These are phyloP conservation scores for Candida sp. DNA, from an alignment of 1,139 yeast species.

Conservation along the genomic window DNA sequence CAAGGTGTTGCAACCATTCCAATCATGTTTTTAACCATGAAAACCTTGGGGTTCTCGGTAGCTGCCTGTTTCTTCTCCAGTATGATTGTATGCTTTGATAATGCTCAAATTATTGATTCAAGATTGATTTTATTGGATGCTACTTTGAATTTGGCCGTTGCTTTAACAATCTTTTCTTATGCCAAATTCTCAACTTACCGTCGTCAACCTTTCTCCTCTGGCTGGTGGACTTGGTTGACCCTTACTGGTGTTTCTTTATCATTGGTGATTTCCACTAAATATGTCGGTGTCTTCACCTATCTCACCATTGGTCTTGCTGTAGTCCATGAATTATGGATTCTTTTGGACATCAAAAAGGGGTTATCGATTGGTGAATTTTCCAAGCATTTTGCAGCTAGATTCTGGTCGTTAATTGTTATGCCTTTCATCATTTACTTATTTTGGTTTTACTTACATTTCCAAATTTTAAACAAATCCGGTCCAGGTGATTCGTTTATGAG, in stretches of 20 bases:
- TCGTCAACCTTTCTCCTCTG: conserved; percentile 54
- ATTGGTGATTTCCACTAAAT: conserved; percentile 90
- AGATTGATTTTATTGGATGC: conserved; percentile 90
- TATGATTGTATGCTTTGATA: conserved; percentile 77
- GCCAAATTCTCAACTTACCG: conserved; percentile 78
- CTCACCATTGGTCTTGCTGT: conserved; percentile 87
- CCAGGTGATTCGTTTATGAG: conserved; percentile 97
- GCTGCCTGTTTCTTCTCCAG: conserved; percentile 80
- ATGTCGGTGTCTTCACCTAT: conserved; percentile 92
- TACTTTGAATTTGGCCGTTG: conserved; percentile 78
- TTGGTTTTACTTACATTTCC: conserved; percentile 94
- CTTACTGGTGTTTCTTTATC: conserved; percentile 84
- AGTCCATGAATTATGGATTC: conserved; percentile 78
- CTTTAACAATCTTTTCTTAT: conserved; percentile 73
- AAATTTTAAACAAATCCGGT: conserved; percentile 78
- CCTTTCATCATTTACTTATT: conserved; percentile 83
- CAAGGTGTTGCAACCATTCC: conserved; percentile 86
- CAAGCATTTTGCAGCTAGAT: conserved; percentile 76
- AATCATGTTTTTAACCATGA: conserved; percentile 74
- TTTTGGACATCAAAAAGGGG: conserved; percentile 73
- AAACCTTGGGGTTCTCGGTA: conserved; percentile 77
- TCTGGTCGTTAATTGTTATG: conserved; percentile 66
- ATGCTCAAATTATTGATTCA: conserved; percentile 90
- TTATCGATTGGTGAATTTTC: conserved; percentile 54
- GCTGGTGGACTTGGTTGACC: conserved; percentile 89